Evolutionary conservation across 1,139 yeast species (phyloP).

Genomic region (Saccharomycopsis hybrid): DNA sequence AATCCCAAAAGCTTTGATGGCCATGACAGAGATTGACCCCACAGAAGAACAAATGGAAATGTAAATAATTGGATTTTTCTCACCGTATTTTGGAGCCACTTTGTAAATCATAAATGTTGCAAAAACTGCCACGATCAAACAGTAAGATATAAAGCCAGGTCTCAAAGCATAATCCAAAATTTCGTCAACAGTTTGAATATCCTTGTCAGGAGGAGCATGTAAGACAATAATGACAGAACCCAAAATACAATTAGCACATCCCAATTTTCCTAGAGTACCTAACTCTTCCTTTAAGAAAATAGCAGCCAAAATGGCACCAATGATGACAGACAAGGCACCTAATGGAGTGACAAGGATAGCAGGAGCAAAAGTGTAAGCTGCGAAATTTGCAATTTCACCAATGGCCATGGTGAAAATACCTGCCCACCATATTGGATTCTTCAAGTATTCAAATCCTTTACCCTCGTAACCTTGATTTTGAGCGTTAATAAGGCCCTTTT

Average conservation of each 20-base stretch:
- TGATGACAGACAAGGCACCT: conserved; percentile 85
- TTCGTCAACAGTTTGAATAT: conserved; percentile 82
- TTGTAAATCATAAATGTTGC: conserved; percentile 75
- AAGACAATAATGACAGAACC: conserved; percentile 87
- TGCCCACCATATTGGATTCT: conserved; percentile 92
- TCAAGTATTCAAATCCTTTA: conserved; percentile 68
- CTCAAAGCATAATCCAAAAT: conserved; percentile 72
- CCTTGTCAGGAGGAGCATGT: conserved; percentile 93
- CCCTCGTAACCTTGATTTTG: conserved; percentile 61
- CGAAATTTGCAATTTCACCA: conserved; percentile 89
- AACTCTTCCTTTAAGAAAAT: conserved; percentile 78
- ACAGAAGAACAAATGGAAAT: conserved; percentile 86
- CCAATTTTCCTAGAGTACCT: conserved; percentile 84
- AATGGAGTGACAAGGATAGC: conserved; percentile 88
- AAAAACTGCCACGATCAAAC: conserved; percentile 54
- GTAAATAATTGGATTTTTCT: conserved; percentile 81
- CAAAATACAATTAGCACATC: conserved; percentile 84
- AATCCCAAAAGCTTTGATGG: conserved; percentile 90
- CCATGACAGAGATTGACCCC: conserved; percentile 87
- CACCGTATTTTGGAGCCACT: conserved; percentile 77
- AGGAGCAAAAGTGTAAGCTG: conserved; percentile 94
- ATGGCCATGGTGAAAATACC: conserved; percentile 89
- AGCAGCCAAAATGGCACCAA: conserved; percentile 87
- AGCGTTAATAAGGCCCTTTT: conserved; percentile 76
- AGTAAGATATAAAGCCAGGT: conserved; percentile 73